Conservation (phyloP, 23 red algal genomes). For the Gracilaria gracilis region DNA sequence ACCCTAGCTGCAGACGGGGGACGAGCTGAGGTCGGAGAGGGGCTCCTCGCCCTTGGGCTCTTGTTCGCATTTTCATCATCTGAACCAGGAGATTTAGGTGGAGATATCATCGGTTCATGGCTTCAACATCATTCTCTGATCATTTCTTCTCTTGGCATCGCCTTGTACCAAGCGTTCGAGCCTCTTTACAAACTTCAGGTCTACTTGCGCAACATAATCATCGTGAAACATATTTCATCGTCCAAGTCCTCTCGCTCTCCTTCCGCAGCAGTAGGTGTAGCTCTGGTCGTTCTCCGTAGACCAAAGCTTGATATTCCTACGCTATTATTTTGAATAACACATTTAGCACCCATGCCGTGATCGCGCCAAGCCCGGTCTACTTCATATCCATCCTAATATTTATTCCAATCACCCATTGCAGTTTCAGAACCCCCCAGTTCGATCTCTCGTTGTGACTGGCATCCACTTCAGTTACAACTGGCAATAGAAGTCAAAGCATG, state of each 20-base stretch:
- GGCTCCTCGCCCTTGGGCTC: not conserved
- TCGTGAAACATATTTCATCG: slow-evolving; percentile 67
- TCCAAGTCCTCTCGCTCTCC: slow-evolving; percentile 31
- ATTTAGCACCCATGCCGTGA: slow-evolving; percentile 52
- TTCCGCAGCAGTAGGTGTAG: not conserved
- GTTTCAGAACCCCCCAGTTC: no score
- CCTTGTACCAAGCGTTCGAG: not conserved
- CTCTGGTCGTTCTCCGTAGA: not conserved
- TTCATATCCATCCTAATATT: slow-evolving; percentile 18
- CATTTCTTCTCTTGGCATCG: slow-evolving; percentile 43
- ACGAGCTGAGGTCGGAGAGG: slow-evolving; percentile 32
- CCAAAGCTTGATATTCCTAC: slow-evolving; percentile 8
- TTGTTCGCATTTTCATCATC: slow-evolving; percentile 39
- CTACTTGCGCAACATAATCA: slow-evolving; percentile 54
- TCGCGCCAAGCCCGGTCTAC: slow-evolving; percentile 10
- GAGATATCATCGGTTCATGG: slow-evolving; percentile 44
- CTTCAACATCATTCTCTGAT: slow-evolving; percentile 56
- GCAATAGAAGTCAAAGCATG: no score
- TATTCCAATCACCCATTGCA: no score
- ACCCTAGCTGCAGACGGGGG: slow-evolving; percentile 18
- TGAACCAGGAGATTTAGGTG: slow-evolving; percentile 25
- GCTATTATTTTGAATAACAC: not conserved
- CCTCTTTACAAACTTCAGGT: slow-evolving; percentile 16
- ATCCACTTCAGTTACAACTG: no score
- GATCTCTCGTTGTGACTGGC: no score